Percentiles rank a stretch among this genome's conserved stretches.
phyloP scores from a whole-genome alignment of 805 yeast species.

The Metschnikowia baotianmanensis region DNA sequence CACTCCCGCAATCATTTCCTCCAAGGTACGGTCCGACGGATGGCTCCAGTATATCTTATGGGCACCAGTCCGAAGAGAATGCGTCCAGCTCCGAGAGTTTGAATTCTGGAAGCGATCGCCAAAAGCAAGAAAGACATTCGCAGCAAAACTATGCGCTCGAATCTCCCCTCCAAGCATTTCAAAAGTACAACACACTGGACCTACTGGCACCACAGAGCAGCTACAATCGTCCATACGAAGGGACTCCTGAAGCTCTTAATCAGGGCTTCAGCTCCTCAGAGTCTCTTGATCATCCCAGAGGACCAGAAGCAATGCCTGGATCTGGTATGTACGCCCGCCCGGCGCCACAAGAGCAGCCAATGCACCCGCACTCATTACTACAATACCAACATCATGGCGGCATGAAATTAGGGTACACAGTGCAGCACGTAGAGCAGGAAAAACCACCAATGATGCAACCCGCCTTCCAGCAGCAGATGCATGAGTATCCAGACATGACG shows the following conservation, averaged over 20 bases:
- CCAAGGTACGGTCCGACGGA: not conserved
- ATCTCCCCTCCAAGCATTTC: slow-evolving; percentile 4
- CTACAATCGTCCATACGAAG: not conserved
- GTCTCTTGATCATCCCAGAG: not conserved
- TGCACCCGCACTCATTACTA: not conserved
- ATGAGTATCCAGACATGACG: slow-evolving; percentile 37
- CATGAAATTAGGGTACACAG: not conserved
- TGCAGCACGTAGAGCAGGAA: not conserved
- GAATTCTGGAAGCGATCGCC: not conserved
- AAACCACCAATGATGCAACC: not conserved
- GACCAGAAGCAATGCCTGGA: not conserved
- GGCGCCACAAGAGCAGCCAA: not conserved
- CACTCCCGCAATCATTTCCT: not conserved
- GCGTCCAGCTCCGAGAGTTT: not conserved
- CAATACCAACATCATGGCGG: not conserved
- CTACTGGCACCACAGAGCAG: not conserved
- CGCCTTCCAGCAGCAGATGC: not conserved
- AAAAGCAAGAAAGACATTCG: not conserved
- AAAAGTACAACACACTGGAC: not conserved
- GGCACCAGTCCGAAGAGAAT: not conserved
- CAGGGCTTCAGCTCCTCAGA: not conserved
- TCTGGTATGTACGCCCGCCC: not conserved
- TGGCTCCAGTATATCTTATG: not conserved
- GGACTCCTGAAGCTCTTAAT: not conserved
- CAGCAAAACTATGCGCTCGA: not conserved